Evolutionary conservation across 2,329 filamentous ascomycete genomes (phyloP), one percentile per base, ranked within the genome.

Genomic region (Beauveria bassiana): DNA sequence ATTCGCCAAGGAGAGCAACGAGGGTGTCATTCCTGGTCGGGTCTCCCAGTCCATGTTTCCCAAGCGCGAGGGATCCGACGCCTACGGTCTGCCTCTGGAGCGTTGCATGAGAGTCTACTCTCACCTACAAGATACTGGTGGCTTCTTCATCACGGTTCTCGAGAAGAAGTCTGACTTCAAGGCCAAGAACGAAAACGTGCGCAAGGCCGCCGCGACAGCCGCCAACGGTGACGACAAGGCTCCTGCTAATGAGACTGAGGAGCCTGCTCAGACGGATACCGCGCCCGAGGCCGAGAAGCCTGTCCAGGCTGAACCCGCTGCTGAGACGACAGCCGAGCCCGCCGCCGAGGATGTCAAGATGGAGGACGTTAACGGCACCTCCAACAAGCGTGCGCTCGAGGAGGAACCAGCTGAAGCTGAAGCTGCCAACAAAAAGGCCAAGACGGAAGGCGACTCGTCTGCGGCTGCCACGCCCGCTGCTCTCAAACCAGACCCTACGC

Each of bases 131-230:
- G 92, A 99, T 69, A 99, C 95, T 3, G 95, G 95, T 61, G 93
- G 89, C 24, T 99, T 99, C 81, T 99, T 99, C 78, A 97, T 99
- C 71, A 89, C 92, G 0, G 93, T 97, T 0, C 77, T 99, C 20
- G 90, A 97, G 78, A 99, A 99, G 81, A 87, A 88, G 72, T 83
- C 85, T 28, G 95, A 97, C 66, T 92, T 96, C 72, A 89, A 84
- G 72, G 88, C 87, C 9, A 89, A 84, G 73, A 86, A 87, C 24
- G 90, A 95, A 73, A 81, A 83, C 5, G 79, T 81, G 61, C 71
- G 75, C 60, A 83, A 82, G 69, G 58, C 51, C 14, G 62, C 54
- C 24, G 46, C 31, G 3, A 28, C 51, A 8, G 22, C 57, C 34
- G 51, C 53, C 20, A 62, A 62, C 12, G 24, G 64, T 3, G 63